Evolutionary conservation across 805 yeast genomes (phyloP).

Genomic region (Ogataea ramenticola): DNA sequence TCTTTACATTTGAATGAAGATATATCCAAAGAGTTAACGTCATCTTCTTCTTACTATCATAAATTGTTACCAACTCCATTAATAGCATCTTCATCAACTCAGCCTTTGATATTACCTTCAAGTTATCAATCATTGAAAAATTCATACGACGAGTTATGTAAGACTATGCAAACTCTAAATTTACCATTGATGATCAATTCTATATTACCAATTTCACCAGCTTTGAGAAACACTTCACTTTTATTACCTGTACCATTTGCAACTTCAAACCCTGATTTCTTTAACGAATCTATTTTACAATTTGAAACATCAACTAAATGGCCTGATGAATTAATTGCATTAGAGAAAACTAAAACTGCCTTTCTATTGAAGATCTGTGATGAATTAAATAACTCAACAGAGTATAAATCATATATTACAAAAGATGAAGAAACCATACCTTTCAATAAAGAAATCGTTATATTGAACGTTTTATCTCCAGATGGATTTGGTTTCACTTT

Average conservation of each 20-base stretch:
- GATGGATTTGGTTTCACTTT: constrained; percentile 85
- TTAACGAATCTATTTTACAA: constrained; percentile 75
- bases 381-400: constrained; percentile 39
- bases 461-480: constrained; percentile 67
- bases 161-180: constrained; percentile 34
- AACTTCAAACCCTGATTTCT: constrained; percentile 63
- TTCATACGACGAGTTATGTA: constrained; percentile 46
- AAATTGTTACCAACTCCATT: constrained; percentile 52
- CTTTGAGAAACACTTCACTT: constrained; percentile 68
- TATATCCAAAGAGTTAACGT: constrained; percentile 28
- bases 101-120: constrained; percentile 36
- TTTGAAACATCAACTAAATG: constrained; percentile 87
- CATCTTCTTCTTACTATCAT: constrained; percentile 39
- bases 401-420: constrained; percentile 52
- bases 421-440: constrained; percentile 61
- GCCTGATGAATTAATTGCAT: constrained; percentile 87
- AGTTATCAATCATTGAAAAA: constrained; percentile 35
- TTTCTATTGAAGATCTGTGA: constrained; percentile 63
- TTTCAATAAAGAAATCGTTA: constrained; percentile 49
- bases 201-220: constrained; percentile 65
- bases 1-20: constrained; percentile 51
- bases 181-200: constrained; percentile 70
- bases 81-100: constrained; percentile 42
- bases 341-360: constrained; percentile 88
- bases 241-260: constrained; percentile 82